Percentiles rank a stretch among this genome's conserved stretches.
phyloP scores from a whole-genome alignment of 2,329 filamentous ascomycete genomes.

The Paraphaeosphaeria sporulosa region DNA sequence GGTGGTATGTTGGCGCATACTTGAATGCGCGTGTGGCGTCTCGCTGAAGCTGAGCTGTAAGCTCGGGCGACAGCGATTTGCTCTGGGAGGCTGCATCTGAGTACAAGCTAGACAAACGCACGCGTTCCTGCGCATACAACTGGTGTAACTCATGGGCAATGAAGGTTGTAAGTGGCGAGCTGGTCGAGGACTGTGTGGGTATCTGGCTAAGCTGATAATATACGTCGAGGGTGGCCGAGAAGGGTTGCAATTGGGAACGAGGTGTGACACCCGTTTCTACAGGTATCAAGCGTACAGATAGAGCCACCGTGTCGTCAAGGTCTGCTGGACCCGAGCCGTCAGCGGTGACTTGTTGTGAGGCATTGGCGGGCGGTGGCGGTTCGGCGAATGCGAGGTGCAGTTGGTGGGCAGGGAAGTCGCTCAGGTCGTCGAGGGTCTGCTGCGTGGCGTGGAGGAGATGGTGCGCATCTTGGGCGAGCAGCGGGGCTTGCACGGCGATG shows the following conservation, averaged over 20 bases:
- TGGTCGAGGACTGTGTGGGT: slow-evolving; percentile 71
- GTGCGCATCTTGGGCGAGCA: slow-evolving; percentile 73
- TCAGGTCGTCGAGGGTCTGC: slow-evolving; percentile 83
- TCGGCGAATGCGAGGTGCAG: slow-evolving; percentile 72
- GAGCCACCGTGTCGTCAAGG: slow-evolving; percentile 62
- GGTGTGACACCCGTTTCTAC: slow-evolving; percentile 62
- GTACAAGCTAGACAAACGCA: slow-evolving; percentile 68
- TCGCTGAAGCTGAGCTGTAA: slow-evolving; percentile 62
- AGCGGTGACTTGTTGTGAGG: slow-evolving; percentile 39
- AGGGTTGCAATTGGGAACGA: slow-evolving; percentile 71
- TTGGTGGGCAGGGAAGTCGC: slow-evolving; percentile 85
- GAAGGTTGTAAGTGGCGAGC: slow-evolving; percentile 77
- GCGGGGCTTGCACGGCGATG: slow-evolving; percentile 76
- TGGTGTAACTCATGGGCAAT: slow-evolving; percentile 79
- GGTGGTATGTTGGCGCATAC: slow-evolving; percentile 91
- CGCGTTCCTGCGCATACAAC: slow-evolving; percentile 87
- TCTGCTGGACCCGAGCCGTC: slow-evolving; percentile 39
- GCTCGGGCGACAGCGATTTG: slow-evolving; percentile 59
- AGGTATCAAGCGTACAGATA: slow-evolving; percentile 75
- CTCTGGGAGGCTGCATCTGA: slow-evolving; percentile 57
- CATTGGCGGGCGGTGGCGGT: slow-evolving; percentile 37
- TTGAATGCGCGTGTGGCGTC: slow-evolving; percentile 86
- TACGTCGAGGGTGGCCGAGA: slow-evolving; percentile 76
- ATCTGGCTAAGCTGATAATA: slow-evolving; percentile 76
- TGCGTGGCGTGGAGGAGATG: slow-evolving; percentile 82